phyloP scores from a whole-genome alignment of 805 yeast species.

The Crinitomyces ghanaensis region DNA sequence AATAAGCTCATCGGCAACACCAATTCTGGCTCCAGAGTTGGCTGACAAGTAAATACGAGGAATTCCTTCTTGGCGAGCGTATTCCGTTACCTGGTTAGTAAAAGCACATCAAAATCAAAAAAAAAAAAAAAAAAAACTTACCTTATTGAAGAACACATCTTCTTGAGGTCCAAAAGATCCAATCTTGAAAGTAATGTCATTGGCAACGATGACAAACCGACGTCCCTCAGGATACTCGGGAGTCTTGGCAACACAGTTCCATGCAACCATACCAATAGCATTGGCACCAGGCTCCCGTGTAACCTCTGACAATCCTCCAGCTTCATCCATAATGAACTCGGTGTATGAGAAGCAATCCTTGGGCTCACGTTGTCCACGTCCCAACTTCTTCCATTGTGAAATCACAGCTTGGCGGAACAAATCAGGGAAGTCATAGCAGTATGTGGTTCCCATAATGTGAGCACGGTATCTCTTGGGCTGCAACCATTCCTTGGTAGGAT shows the following conservation, averaged over 20 bases:
- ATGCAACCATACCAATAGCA: constrained; percentile 95
- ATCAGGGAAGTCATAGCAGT: constrained; percentile 98
- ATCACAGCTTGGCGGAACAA: constrained; percentile 86
- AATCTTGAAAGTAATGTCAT: constrained; percentile 94
- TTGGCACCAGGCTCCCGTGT: constrained; percentile 95
- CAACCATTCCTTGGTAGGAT: constrained; percentile 94
- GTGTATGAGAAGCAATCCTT: constrained; percentile 66
- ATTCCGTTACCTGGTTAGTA: constrained; percentile 91
- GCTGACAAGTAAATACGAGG: constrained; percentile 96
- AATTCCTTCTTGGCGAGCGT: constrained; percentile 80
- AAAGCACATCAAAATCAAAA: too few species aligned
- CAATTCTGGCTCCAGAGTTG: constrained; percentile 98
- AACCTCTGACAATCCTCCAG: constrained; percentile 72
- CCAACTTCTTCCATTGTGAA: constrained; percentile 69
- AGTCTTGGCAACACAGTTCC: constrained; percentile 80
- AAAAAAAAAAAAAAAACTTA: too few species aligned
- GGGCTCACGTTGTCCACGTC: constrained; percentile 32
- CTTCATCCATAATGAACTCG: constrained; percentile 79
- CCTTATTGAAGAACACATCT: constrained; percentile 79
- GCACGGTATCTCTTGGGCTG: constrained; percentile 99
- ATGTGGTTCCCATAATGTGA: constrained; percentile 95
- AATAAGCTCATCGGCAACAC: constrained; percentile 91
- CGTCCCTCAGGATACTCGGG: constrained; percentile 98
- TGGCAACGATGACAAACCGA: constrained; percentile 83
- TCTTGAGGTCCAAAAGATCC: constrained; percentile 98